These are phyloP conservation scores for Alternaria burnsii DNA, from an alignment of 2,329 filamentous ascomycete species.

Conservation along the genomic window DNA sequence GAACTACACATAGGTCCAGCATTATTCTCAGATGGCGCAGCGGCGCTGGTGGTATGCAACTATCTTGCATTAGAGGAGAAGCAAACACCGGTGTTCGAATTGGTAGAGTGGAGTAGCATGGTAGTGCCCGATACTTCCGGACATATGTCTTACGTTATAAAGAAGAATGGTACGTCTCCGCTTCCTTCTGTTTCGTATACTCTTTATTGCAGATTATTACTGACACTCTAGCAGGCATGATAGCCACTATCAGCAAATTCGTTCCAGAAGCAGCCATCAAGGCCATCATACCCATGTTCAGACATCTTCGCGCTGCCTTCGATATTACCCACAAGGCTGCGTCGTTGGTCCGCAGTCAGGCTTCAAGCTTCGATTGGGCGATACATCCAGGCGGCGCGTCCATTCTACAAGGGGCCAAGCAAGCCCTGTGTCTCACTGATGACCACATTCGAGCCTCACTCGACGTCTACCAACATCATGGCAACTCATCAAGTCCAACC, in stretches of 20 bases:
- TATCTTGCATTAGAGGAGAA: constrained; percentile 58
- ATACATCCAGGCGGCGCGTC: constrained; percentile 75
- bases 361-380: constrained; percentile 75
- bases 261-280: constrained; percentile 28
- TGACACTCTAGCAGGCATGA: constrained; percentile 22
- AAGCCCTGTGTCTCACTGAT: constrained; percentile 63
- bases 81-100: constrained; percentile 60
- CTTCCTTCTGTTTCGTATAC: not conserved
- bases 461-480: constrained; percentile 72
- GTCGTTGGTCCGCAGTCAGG: constrained; percentile 42
- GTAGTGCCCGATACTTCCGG: constrained; percentile 68
- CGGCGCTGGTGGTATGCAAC: constrained; percentile 71
- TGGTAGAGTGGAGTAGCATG: constrained; percentile 72
- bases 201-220: not conserved
- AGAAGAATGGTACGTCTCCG: constrained; percentile 62
- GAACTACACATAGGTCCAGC: constrained; percentile 71
- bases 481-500: constrained; percentile 73
- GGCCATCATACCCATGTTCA: constrained; percentile 37
- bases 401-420: constrained; percentile 70
- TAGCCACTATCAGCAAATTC: constrained; percentile 33
- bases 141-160: constrained; percentile 72
- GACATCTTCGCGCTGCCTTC: constrained; percentile 37
- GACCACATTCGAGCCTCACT: constrained; percentile 76
- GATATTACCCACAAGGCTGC: constrained; percentile 31
- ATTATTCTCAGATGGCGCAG: constrained; percentile 76